Evolutionary conservation across 176 grass and related monocot genomes (phyloP).

Genomic region (Carex myosuroides): DNA sequence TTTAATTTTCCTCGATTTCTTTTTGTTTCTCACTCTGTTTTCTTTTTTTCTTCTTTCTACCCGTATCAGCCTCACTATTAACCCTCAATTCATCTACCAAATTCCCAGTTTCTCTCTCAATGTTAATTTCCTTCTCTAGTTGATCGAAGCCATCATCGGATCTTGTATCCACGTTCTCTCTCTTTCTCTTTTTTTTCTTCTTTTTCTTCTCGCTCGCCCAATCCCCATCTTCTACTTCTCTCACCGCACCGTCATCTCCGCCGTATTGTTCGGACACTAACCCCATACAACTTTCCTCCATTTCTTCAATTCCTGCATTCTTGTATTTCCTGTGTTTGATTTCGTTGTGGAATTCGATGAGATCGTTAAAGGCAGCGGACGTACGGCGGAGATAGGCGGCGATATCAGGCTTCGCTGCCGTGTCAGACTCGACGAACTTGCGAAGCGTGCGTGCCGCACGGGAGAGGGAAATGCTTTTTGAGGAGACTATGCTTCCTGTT

Average conservation of each 20-base stretch:
- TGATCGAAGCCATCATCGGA: not conserved
- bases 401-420: constrained; percentile 5
- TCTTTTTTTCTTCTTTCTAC: constrained; percentile 19
- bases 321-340: not conserved
- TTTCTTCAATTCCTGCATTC: not conserved
- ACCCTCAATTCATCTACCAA: not conserved
- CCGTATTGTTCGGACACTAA: not conserved
- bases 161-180: not conserved
- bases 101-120: not conserved
- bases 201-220: not conserved
- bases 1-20: not conserved
- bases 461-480: constrained; percentile 16
- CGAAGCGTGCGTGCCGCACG: constrained; percentile 13
- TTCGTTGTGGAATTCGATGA: constrained; percentile 13
- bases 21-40: not conserved
- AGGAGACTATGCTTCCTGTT: constrained; percentile 9
- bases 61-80: not conserved
- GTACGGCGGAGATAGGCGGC: constrained; percentile 26
- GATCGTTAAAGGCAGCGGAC: constrained; percentile 27
- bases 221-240: not conserved
- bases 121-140: not conserved
- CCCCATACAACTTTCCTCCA: not conserved
- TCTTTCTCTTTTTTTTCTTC: constrained; percentile 6
- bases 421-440: constrained; percentile 23
- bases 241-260: not conserved